phyloP scores from a whole-genome alignment of 345 rosid genomes.

The Psidium friedrichsthalianum region DNA sequence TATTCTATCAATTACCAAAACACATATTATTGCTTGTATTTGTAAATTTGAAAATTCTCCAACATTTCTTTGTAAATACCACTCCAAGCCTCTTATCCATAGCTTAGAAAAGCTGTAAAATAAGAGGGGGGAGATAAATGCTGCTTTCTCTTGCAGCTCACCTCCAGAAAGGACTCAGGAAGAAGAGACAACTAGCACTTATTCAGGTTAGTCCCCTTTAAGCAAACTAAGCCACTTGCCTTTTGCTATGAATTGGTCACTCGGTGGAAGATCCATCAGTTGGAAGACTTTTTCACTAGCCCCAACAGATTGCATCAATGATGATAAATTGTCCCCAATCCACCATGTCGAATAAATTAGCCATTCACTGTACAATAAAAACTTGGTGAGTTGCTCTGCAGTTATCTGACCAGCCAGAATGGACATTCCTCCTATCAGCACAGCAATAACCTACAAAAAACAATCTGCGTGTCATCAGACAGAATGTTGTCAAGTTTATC shows the following conservation, averaged over 20 bases:
- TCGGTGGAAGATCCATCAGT: constrained; percentile 85
- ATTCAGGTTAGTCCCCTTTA: not conserved
- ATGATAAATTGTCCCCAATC: constrained; percentile 89
- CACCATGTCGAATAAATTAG: constrained; percentile 95
- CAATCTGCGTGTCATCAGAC: constrained; percentile 1
- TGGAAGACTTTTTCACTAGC: constrained; percentile 99
- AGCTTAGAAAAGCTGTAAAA: not conserved
- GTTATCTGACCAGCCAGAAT: constrained; percentile 81
- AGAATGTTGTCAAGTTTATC: not conserved
- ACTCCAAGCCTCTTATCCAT: not conserved
- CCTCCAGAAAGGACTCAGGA: not conserved
- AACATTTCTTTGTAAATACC: not conserved
- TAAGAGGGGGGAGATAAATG: not conserved
- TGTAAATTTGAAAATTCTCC: not conserved
- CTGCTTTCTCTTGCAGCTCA: not conserved
- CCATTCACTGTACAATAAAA: constrained; percentile 93
- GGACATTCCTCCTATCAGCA: constrained; percentile 79
- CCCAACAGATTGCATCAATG: constrained; percentile 93
- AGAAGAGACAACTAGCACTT: not conserved
- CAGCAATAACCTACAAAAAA: constrained; percentile 64
- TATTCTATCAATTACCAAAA: not conserved
- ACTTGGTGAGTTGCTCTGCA: constrained; percentile 91
- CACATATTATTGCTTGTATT: not conserved
- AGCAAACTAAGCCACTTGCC: constrained; percentile 35
- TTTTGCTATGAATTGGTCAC: constrained; percentile 66